phyloP scores from a whole-genome alignment of 192 early-diverging fungal species.

The Glomus cerebriforme region DNA sequence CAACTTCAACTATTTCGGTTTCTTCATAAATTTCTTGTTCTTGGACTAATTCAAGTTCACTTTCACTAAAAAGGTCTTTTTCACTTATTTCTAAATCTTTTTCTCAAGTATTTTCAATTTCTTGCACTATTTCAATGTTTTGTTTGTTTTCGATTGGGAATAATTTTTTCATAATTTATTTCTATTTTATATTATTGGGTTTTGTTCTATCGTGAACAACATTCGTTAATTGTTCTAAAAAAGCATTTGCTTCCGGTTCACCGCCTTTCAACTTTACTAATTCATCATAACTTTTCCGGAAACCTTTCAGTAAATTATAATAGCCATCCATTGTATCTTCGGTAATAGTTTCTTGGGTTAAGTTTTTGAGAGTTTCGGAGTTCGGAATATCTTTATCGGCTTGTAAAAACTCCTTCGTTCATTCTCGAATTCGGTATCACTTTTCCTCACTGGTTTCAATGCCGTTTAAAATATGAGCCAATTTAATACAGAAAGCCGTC shows the following conservation, averaged over 20 bases:
- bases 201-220: constrained; percentile 7
- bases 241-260: neutral
- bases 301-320: constrained; percentile 16
- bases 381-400: neutral
- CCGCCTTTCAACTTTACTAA: neutral
- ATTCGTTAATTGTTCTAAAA: constrained; percentile 3
- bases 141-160: too few relatives aligned
- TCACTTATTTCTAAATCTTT: too few relatives aligned
- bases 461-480: constrained; percentile 2
- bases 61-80: too few relatives aligned
- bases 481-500: neutral
- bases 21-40: too few relatives aligned
- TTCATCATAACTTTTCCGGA: constrained; percentile 19
- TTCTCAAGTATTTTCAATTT: too few relatives aligned
- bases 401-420: neutral
- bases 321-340: constrained; percentile 24
- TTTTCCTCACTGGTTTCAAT: constrained; percentile 10
- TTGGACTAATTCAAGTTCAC: too few relatives aligned
- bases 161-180: too few relatives aligned
- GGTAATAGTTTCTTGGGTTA: constrained; percentile 1
- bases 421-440: constrained; percentile 13
- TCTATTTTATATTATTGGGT: too few relatives aligned
- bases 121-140: too few relatives aligned
- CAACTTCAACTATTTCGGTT: too few relatives aligned
- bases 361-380: constrained; percentile 6